Evolutionary conservation across 192 early-diverging fungal genomes (phyloP).

Genomic region (Funneliformis geosporum): DNA sequence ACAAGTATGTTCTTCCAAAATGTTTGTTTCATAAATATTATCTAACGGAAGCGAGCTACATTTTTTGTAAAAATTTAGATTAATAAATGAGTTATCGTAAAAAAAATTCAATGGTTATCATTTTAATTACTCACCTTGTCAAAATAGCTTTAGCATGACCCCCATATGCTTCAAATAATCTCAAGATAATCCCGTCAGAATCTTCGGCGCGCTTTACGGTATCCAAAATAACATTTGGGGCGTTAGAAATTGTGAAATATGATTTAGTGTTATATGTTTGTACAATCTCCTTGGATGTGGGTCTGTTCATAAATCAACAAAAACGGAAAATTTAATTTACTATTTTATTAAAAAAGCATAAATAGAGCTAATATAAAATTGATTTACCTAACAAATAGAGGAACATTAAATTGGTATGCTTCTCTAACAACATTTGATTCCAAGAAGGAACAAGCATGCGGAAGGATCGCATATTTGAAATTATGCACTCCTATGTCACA

Average conservation of each 20-base stretch:
- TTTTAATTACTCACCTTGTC: constrained; percentile 43
- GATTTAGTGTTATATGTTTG: constrained; percentile 16
- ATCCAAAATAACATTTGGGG: constrained; percentile 85
- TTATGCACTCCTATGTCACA: constrained; percentile 74
- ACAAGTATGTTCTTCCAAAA: constrained; percentile 71
- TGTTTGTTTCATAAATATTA: constrained; percentile 64
- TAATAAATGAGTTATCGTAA: neutral
- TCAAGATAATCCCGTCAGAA: constrained; percentile 67
- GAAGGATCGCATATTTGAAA: constrained; percentile 90
- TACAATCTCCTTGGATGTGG: constrained; percentile 26
- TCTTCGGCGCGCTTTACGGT: constrained; percentile 90
- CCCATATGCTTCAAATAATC: constrained; percentile 92
- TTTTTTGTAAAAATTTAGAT: constrained; percentile 4
- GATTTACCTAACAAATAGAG: constrained; percentile 56
- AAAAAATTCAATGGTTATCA: constrained; percentile 1
- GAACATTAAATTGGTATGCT: constrained; percentile 91
- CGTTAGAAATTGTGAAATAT: constrained; percentile 48
- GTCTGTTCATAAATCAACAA: neutral
- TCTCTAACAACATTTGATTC: constrained; percentile 84
- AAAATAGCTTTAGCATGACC: constrained; percentile 68
- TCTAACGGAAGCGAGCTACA: constrained; percentile 54
- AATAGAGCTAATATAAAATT: neutral
- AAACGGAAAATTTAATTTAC: neutral
- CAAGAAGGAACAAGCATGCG: constrained; percentile 81
- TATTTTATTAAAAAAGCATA: neutral